Evolutionary conservation across 2,329 filamentous ascomycete species (phyloP), one percentile per base, ranked within the genome.

Genomic region (Aspergillus quadricinctus): DNA sequence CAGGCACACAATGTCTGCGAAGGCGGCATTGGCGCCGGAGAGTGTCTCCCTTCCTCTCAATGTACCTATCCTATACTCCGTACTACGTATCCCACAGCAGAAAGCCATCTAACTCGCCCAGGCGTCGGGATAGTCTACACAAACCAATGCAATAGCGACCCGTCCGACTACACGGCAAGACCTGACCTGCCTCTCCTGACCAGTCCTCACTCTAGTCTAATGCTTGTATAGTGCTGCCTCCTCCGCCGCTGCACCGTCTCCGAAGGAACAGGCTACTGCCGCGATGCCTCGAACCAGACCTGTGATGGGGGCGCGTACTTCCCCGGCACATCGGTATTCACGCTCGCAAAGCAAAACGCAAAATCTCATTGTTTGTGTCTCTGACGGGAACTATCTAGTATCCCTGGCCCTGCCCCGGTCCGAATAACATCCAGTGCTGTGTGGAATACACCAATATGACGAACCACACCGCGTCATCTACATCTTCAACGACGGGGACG

Each of bases 211-310:
- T 14, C 31, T 35, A 35, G 14, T 17, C 3, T 35, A 35, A 35
- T 17, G 4, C 31, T 28, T 14, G 31, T 14, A 57, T 11, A 50
- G 57, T 59, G 57, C 55, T 59, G 57, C 27, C 49, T 59, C 49
- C 46, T 52, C 10, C 49, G 23, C 28, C 4, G 14, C 17, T 59
- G 57, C 46, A 41, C 43, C 27, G 50, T 53, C 29, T 14, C 25
- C 8, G 35, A 48, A 27, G 57, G 57, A 7, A 25, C 17, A 11
- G 57, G 57, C 2, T 57, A 46, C 27, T 59, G 57, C 40, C 48
- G 35, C 25, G 53, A 59, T 21, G 41, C 17, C 28, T 19, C 54
- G 40, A 59, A 59, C 46, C 57, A 59, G 46, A 59, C 57, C 10
- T 59, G 57, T 25, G 49, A 46, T 11, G 57, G 50, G 9, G 55